Evolutionary conservation across 257 asterid species (phyloP).

Genomic region (Oldenlandia corymbosa): DNA sequence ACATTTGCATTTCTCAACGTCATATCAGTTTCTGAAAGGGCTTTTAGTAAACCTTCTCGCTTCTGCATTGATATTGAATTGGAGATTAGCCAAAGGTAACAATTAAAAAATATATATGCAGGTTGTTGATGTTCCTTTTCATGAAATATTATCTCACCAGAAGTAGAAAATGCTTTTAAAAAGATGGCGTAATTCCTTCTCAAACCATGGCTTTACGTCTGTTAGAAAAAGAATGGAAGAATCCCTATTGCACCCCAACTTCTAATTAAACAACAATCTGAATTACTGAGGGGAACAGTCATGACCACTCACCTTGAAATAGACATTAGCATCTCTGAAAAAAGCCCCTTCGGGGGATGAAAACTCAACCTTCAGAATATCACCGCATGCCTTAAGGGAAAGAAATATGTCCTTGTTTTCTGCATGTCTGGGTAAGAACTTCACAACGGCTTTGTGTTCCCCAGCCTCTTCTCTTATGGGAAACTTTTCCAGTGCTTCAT

Average conservation of each 20-base stretch:
- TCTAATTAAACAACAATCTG: background rate
- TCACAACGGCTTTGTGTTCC: conserved; percentile 35
- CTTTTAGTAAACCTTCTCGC: conserved; percentile 31
- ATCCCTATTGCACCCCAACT: background rate
- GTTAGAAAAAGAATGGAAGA: background rate
- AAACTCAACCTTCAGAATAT: conserved; percentile 33
- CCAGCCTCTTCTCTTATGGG: conserved; percentile 16
- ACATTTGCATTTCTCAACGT: background rate
- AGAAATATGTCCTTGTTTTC: background rate
- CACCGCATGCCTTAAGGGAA: conserved; percentile 28
- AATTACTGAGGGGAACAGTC: background rate
- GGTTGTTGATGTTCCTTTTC: background rate
- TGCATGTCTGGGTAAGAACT: conserved; percentile 19
- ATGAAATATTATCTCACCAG: background rate
- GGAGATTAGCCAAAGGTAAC: background rate
- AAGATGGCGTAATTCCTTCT: background rate
- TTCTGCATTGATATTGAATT: conserved; percentile 30
- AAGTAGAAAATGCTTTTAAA: background rate
- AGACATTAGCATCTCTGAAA: conserved; percentile 30
- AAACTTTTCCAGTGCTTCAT: conserved; percentile 15
- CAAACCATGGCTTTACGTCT: background rate
- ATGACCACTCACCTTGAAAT: conserved; percentile 43
- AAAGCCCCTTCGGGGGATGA: conserved; percentile 14
- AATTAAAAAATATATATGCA: background rate
- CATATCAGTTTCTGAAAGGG: conserved; percentile 24